A percentile compares a stretch with the other conserved stretches of the same genome.
Evolutionary conservation across 176 grass and related monocot genomes (phyloP).

Genomic region (Cymbopogon citratus): DNA sequence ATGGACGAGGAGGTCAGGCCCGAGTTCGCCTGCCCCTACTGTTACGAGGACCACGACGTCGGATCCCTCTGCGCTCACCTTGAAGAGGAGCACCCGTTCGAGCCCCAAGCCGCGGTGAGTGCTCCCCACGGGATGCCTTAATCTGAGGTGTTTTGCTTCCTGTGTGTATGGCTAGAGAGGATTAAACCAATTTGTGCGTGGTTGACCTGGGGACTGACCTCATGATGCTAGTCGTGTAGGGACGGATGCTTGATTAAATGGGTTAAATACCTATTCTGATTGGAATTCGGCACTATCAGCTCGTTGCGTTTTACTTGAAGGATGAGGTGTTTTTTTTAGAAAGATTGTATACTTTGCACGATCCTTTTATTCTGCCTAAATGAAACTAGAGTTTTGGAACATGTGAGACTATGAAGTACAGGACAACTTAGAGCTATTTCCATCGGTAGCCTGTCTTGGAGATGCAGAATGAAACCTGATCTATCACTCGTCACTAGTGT

Average conservation of each 20-base stretch:
- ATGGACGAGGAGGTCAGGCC: conserved; percentile 68
- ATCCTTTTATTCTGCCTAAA: not conserved
- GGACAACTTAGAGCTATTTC: not conserved
- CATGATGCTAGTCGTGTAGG: not conserved
- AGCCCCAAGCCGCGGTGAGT: conserved; percentile 65
- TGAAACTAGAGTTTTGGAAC: not conserved
- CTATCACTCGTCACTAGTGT: not conserved
- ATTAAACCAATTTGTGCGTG: not conserved
- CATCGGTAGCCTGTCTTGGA: not conserved
- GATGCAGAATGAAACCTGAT: not conserved
- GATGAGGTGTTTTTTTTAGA: not conserved
- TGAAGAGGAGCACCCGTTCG: conserved; percentile 88
- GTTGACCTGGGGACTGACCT: not conserved
- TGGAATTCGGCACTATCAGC: not conserved
- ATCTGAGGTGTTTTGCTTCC: not conserved
- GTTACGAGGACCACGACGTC: conserved; percentile 95
- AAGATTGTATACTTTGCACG: not conserved
- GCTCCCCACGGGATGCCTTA: not conserved
- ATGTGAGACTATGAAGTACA: not conserved
- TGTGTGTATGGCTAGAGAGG: not conserved
- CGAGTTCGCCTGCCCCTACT: conserved; percentile 90
- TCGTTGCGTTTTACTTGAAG: conserved; percentile 3
- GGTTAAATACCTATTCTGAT: not conserved
- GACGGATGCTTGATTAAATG: not conserved
- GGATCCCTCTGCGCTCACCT: conserved; percentile 74